phyloP scores from a whole-genome alignment of 176 grass and related monocot genomes.

The Carex scoparia region DNA sequence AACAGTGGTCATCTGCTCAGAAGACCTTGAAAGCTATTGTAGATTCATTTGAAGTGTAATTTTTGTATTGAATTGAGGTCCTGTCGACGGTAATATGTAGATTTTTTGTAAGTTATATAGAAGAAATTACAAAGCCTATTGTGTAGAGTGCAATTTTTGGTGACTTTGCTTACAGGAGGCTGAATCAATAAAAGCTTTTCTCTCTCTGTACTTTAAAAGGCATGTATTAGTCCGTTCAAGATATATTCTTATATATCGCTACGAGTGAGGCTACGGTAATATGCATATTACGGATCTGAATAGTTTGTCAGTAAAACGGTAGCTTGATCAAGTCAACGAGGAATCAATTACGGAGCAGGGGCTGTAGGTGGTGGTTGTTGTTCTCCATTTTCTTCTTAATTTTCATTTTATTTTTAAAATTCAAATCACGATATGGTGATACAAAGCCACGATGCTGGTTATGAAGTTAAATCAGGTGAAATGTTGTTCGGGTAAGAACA shows the following conservation, averaged over 20 bases:
- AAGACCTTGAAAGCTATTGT: conserved; percentile 80
- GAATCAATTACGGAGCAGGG: too few species aligned
- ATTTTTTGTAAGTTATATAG: conserved; percentile 11
- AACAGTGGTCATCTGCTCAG: conserved; percentile 61
- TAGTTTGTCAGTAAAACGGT: too few species aligned
- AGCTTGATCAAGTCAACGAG: too few species aligned
- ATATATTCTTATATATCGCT: neutral
- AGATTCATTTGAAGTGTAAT: conserved; percentile 70
- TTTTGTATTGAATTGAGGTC: conserved; percentile 8
- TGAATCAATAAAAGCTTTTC: neutral
- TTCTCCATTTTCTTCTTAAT: too few species aligned
- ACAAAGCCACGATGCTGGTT: conserved; percentile 85
- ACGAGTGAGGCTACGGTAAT: too few species aligned
- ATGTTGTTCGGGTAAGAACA: conserved; percentile 68
- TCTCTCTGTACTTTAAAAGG: neutral
- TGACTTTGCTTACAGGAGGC: neutral
- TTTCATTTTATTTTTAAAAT: too few species aligned
- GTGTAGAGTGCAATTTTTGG: conserved; percentile 6
- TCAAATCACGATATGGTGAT: conserved; percentile 67
- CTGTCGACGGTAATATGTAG: neutral
- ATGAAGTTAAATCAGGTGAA: conserved; percentile 80
- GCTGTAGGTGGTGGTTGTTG: too few species aligned
- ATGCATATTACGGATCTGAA: too few species aligned
- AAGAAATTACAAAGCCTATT: conserved; percentile 1
- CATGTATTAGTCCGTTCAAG: neutral